phyloP scores from a whole-genome alignment of 2,329 filamentous ascomycete genomes.

The Helotiales sp. region DNA sequence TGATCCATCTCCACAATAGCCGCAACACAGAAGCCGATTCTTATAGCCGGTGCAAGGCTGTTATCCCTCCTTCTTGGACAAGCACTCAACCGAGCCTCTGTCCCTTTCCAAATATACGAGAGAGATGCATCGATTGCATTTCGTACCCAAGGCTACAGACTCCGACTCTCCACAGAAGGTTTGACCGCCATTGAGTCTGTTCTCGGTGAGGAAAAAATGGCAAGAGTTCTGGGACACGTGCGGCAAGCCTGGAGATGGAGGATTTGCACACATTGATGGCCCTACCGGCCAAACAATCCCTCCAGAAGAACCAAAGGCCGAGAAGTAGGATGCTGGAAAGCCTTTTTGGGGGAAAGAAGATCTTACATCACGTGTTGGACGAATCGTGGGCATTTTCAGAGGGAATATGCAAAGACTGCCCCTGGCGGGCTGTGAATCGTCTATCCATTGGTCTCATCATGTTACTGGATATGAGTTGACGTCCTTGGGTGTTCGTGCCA shows the following conservation, averaged over 20 bases:
- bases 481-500: constrained; percentile 55
- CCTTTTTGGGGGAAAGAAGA: constrained; percentile 32
- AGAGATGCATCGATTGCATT: constrained; percentile 55
- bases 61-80: constrained; percentile 47
- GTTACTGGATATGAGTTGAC: constrained; percentile 65
- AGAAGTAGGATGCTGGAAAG: constrained; percentile 33
- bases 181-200: constrained; percentile 65
- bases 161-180: constrained; percentile 61
- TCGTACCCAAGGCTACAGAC: constrained; percentile 66
- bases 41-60: constrained; percentile 49
- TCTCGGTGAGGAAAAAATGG: constrained; percentile 53
- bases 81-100: constrained; percentile 43
- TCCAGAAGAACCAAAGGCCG: constrained; percentile 31
- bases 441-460: constrained; percentile 59
- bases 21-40: constrained; percentile 45
- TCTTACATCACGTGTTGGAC: constrained; percentile 58
- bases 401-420: constrained; percentile 68
- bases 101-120: constrained; percentile 49
- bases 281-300: constrained; percentile 54
- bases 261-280: constrained; percentile 57
- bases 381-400: constrained; percentile 64
- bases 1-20: constrained; percentile 3
- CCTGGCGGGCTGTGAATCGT: constrained; percentile 58
- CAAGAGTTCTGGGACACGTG: constrained; percentile 62
- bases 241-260: constrained; percentile 63